Conservation (phyloP, 331 rosid genomes). For the Dryas integrifolia region DNA sequence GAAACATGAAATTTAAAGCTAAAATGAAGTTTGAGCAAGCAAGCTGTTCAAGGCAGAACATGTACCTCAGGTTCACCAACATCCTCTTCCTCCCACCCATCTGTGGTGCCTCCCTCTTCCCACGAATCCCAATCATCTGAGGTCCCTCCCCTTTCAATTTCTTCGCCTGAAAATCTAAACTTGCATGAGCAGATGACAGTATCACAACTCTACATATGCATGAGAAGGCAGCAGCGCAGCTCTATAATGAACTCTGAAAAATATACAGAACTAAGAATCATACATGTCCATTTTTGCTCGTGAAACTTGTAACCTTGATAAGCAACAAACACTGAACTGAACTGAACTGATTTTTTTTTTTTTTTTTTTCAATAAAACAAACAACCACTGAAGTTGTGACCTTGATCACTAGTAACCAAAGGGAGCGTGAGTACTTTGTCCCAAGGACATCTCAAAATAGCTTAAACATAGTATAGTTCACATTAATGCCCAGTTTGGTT, state of each 20-base stretch:
- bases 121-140: constrained; percentile 50
- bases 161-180: constrained; percentile 40
- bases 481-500: no score
- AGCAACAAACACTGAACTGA: neutral
- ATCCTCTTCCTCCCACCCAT: constrained; percentile 89
- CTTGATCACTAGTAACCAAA: neutral
- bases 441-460: neutral
- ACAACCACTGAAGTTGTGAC: neutral
- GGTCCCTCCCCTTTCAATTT: constrained; percentile 43
- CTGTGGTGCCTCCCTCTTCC: constrained; percentile 65
- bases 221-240: neutral
- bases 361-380: neutral
- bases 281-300: neutral
- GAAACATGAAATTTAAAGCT: constrained; percentile 16
- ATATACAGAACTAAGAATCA: neutral
- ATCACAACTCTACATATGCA: neutral
- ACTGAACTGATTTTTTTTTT: no score
- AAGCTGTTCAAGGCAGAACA: constrained; percentile 14
- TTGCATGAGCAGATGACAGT: constrained; percentile 17
- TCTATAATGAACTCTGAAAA: no score
- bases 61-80: constrained; percentile 65
- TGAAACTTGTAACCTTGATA: neutral
- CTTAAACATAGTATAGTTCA: neutral
- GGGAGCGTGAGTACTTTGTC: neutral
- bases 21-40: constrained; percentile 14